Evolutionary conservation across 345 rosid genomes (phyloP), one percentile per base, ranked within the genome.

Genomic region (Dimocarpus longan): DNA sequence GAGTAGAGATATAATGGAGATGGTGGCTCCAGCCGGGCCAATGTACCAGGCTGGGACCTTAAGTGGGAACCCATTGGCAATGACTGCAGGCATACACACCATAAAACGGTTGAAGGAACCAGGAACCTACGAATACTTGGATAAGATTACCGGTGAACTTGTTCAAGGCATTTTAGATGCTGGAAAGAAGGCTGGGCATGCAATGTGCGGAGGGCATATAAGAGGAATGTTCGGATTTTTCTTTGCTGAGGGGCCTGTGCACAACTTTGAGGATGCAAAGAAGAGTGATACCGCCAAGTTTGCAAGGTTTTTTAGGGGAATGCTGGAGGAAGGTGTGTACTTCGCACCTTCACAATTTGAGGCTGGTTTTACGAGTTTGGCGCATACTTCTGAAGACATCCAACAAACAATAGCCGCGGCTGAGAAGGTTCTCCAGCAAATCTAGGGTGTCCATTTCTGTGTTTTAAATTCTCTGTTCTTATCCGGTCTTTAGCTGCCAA

Each of bases 21-120:
- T 93, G 98, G 98, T 94, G 81, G 98, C 99, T 50, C 98, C 99
- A 0, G 98, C 98, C 26, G 98, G 99, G 81, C 98, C 98, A 6
- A 92, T 96, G 98, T 96, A 96, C 86, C 97, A 96, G 82, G 99
- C 97, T 3, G 97, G 99, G 68, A 94, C 99, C 65, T 89, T 93
- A 84, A 94, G 99, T 68, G 98, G 99, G 77, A 94, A 96, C 60
- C 99, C 98, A 3, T 75, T 96, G 83, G 99, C 99, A 16, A 94
- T 94, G 98, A 92, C 98, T 0, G 97, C 98, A 0, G 99, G 99
- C 7, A 90, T 94, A 68, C 92, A 93, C 82, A 91, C 95, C 11
- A 89, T 94, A 22, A 89, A 88, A 85, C 83, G 95, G 76, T 79
- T 96, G 83, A 78, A 84, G 78, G 87, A 88, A 79, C 90, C 95